Base-by-base conservation (phyloP, 2,329 filamentous ascomycete species). In the Trichoderma arundinaceum region DNA sequence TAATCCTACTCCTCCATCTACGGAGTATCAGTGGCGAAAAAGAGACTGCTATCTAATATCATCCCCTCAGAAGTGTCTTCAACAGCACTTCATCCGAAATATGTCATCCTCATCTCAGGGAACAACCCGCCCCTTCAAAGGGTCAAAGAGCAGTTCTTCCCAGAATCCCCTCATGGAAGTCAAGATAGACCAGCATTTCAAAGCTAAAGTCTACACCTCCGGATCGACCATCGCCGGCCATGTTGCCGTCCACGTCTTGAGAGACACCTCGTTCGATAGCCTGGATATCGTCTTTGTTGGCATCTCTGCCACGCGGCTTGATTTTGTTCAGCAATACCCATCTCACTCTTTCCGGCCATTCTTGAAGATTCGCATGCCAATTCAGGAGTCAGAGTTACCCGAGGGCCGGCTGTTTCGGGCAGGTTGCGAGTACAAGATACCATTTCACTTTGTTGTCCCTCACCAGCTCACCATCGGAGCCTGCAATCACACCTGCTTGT, bases 371-470 rank as follows among this genome's bases (percentile, higher is more conserved):
- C 77, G 79, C 62, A 86, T 87, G 81, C 85, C 85, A 9, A 76
- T 87, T 19, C 66, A 68, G 54, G 77, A 78, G n/a, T 77, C 78
- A 1, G 72, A 76, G 7, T 82, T 86, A 61, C 85, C 85, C 2
- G 74, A 75, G 7, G 76, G 80, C 19, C 76, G 80, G 39, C 71
- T 85, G 35, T 82, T 86, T 66, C 76, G 82, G 73, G 77, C 79
- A n/a, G 83, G 80, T 2, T 73, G 74, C 68, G 79, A 77, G 32
- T 84, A 85, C 74, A 79, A 72, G 13, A 74, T 88, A 28, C 85
- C 85, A n/a, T 85, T 88, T 77, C 76, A 85, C 76, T 88, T 88
- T 69, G 81, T 87, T 66, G 80, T 88, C 15, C 85, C 85, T n/a
- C 78, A 79, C 69, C 81, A 86, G 62, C 81, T 88, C 66, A 87